Evolutionary conservation across 192 early-diverging fungal species (phyloP), one percentile per base, ranked within the genome.

Genomic region (Linnemannia exigua): DNA sequence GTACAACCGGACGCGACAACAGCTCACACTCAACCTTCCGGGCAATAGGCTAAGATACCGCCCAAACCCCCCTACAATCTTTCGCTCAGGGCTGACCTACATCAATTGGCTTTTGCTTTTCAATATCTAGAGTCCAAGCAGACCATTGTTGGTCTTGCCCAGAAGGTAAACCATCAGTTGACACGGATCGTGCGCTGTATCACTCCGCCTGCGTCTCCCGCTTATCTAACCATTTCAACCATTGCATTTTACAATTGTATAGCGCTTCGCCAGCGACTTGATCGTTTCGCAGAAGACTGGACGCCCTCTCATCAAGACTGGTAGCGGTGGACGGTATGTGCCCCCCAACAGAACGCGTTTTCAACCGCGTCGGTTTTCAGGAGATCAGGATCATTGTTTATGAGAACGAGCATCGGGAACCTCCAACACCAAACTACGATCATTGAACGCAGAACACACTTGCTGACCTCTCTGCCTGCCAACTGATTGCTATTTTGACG

Each of bases 241-340:
- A 48, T 51, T 61, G 14, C 47, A 14, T 47, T 73, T 17, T 33
- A 8, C 70, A n/a, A 47, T 52, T 61, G 17, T 51, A 47, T 78
- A 92, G 91, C 88, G 91, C 67, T 87, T 79, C 77, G 74, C 89
- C 33, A 88, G 91, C 71, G 92, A 93, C 74, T 81, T 93, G 80
- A 88, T 89, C 19, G 75, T 93, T 37, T 88, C 90, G 47, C 88
- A 89, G 51, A 90, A 88, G 80, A 91, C 90, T 52, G 89, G 90
- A 67, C 89, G 93, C 76, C 87, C 91, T 72, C 88, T 93, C 71
- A 90, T 95, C 78, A 89, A 87, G 35, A 90, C 92, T 48, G 95
- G 95, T 74, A 76, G 81, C 0, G 92, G 94, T 80, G 95, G 95
- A 67, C 90, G 92, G 92, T 92, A 89, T 63, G 89, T 87, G 48